Conservation (phyloP, 2,329 filamentous ascomycete genomes). For the Curvularia spicifera region DNA sequence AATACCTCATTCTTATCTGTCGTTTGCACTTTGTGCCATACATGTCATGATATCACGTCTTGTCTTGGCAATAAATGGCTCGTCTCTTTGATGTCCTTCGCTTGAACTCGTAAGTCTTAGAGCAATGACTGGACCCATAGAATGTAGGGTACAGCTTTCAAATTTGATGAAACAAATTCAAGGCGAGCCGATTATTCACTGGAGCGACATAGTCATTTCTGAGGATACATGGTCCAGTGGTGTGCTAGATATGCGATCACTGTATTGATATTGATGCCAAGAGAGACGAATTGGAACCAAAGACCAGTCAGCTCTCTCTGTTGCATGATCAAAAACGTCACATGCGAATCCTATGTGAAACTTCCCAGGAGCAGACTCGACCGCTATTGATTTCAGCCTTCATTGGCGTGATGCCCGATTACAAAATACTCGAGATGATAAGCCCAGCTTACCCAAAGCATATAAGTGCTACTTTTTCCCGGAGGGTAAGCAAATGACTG, state of each 20-base stretch:
- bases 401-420: neutral
- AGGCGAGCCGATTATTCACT: neutral
- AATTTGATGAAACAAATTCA: neutral
- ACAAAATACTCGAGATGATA: neutral
- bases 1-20: neutral
- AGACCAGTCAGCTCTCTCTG: slow-evolving; percentile 1
- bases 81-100: neutral
- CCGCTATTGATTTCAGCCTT: neutral
- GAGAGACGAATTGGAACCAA: neutral
- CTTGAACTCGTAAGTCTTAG: neutral
- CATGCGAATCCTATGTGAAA: neutral
- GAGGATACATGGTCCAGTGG: neutral
- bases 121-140: neutral
- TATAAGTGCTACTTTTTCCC: neutral
- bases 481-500: neutral
- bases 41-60: neutral
- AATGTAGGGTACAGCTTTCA: neutral
- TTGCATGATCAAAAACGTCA: neutral
- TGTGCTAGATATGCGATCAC: neutral
- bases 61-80: neutral
- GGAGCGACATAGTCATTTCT: neutral
- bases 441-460: neutral
- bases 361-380: neutral
- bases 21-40: no score
- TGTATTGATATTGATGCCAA: neutral